phyloP scores from a whole-genome alignment of 176 grass and related monocot species.

The Secale cereale region DNA sequence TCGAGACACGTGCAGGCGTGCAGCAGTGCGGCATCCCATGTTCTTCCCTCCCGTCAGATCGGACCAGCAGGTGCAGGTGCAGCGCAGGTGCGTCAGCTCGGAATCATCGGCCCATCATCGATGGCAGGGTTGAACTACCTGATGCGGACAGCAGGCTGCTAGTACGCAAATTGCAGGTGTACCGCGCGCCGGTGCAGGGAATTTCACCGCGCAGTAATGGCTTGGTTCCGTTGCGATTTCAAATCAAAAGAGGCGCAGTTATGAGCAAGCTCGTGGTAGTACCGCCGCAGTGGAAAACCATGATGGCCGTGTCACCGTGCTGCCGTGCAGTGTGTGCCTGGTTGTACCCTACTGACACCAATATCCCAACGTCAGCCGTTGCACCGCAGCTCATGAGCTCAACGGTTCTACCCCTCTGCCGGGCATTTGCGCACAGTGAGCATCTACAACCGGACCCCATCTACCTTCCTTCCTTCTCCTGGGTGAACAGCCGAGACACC shows the following conservation, averaged over 20 bases:
- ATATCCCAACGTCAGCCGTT: neutral
- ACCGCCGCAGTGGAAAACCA: neutral
- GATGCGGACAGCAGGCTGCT: neutral
- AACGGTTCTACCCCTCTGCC: neutral
- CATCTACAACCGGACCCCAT: too few species aligned
- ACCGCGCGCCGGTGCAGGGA: too few species aligned
- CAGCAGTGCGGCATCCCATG: slow-evolving; percentile 18
- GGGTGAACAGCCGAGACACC: too few species aligned
- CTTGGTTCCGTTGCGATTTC: neutral
- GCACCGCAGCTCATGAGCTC: neutral
- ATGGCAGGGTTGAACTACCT: neutral
- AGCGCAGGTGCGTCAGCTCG: neutral
- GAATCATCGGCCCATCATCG: neutral
- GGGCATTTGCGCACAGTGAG: too few species aligned
- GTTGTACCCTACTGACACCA: neutral
- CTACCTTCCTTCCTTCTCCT: too few species aligned
- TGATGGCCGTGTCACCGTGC: neutral
- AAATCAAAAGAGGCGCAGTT: neutral
- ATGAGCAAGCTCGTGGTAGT: neutral
- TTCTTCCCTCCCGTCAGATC: neutral
- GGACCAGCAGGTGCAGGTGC: neutral
- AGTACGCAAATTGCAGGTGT: neutral
- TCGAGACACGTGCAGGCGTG: slow-evolving; percentile 33
- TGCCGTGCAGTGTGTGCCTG: neutral
- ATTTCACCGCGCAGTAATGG: neutral